These are phyloP conservation scores for Pseudoturritis turrita DNA, from an alignment of 345 rosid genomes.

Conservation along the genomic window DNA sequence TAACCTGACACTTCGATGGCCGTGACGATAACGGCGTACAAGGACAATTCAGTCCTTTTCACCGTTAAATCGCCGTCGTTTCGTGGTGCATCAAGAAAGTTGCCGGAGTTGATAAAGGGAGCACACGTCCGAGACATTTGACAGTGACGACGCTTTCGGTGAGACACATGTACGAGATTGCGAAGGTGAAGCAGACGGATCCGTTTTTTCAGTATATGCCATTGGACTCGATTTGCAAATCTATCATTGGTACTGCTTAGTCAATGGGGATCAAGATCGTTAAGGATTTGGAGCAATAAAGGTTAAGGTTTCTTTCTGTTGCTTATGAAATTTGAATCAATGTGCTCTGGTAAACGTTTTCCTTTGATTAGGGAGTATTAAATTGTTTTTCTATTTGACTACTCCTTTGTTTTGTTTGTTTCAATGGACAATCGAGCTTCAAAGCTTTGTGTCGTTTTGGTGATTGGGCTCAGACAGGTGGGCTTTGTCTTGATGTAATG, in stretches of 20 bases:
- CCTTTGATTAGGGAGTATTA: too few species aligned
- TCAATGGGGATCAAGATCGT: constrained; percentile 87
- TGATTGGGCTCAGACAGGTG: too few species aligned
- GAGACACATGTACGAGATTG: constrained; percentile 81
- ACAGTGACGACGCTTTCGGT: constrained; percentile 57
- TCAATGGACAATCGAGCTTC: too few species aligned
- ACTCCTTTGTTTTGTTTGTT: too few species aligned
- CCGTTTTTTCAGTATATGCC: constrained; percentile 87
- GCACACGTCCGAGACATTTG: constrained; percentile 75
- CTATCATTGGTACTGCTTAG: constrained; percentile 77
- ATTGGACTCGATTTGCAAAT: constrained; percentile 72
- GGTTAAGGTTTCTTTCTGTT: not conserved
- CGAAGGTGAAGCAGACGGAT: constrained; percentile 92
- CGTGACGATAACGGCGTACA: constrained; percentile 84
- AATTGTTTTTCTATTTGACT: too few species aligned
- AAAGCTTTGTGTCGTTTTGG: too few species aligned
- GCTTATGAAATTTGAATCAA: not conserved
- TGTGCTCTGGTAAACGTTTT: too few species aligned
- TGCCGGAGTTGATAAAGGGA: constrained; percentile 72
- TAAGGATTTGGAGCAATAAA: constrained; percentile 47
- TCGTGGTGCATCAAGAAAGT: constrained; percentile 93
- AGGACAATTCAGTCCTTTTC: constrained; percentile 92
- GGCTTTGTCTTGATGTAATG: too few species aligned
- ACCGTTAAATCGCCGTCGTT: constrained; percentile 78
- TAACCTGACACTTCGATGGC: constrained; percentile 87